A percentile compares a stretch with the other conserved stretches of the same genome.
Evolutionary conservation across 495 filamentous ascomycete species (phyloP).

Genomic region (Penicillium lividum): DNA sequence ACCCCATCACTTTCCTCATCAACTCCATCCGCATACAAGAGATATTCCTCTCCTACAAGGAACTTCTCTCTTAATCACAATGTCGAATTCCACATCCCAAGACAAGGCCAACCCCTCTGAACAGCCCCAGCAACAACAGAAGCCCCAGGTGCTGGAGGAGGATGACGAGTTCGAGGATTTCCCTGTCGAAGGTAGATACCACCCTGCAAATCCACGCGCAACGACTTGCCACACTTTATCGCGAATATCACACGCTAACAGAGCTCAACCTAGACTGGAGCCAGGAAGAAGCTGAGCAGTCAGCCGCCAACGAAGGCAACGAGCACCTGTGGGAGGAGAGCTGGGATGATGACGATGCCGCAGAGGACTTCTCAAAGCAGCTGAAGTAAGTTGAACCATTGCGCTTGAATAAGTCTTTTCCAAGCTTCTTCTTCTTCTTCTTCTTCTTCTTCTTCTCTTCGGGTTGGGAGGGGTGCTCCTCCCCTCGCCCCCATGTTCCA

Average conservation of each 20-base stretch:
- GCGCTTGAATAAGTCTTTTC: background rate
- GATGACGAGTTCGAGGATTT: constrained; percentile 99
- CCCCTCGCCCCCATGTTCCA: background rate
- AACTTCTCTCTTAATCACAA: constrained; percentile 35
- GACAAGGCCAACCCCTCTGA: constrained; percentile 42
- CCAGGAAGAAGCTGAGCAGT: constrained; percentile 81
- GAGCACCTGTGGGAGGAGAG: constrained; percentile 98
- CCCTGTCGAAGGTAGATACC: constrained; percentile 79
- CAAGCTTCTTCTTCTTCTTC: background rate
- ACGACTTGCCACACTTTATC: background rate
- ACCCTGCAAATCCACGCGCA: constrained; percentile 7
- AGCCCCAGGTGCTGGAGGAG: constrained; percentile 77
- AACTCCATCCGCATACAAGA: background rate
- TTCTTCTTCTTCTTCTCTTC: background rate
- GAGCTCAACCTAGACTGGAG: constrained; percentile 67
- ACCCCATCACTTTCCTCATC: constrained; percentile 1
- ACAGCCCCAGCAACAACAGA: constrained; percentile 52
- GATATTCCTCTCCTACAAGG: background rate
- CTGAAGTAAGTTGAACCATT: constrained; percentile 70
- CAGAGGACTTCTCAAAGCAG: constrained; percentile 93
- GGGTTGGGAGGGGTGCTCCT: background rate
- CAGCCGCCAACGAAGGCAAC: constrained; percentile 54
- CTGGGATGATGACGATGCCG: constrained; percentile 99
- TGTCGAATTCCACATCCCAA: constrained; percentile 45
- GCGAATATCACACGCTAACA: background rate